Evolutionary conservation across 805 yeast species (phyloP), one percentile per base, ranked within the genome.

Genomic region (Brettanomyces nanus): DNA sequence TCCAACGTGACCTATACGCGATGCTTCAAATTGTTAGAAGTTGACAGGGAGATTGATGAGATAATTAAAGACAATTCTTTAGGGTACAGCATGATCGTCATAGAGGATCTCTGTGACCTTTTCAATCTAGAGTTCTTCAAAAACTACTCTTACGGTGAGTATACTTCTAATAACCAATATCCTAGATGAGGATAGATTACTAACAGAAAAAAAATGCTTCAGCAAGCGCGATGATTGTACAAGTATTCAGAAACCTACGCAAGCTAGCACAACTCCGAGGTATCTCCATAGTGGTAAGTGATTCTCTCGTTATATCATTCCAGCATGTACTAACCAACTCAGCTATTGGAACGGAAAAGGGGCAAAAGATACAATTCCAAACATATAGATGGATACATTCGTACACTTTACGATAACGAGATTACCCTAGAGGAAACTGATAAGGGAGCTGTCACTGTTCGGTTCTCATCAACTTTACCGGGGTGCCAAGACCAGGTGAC

Each of bases 21-120:
- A 20, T 46, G 51, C 33, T 43, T 44, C 28, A 39, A 35, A 13
- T 28, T 53, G 14, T 33, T 32, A 5, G 35, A 46, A 6, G 27
- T 51, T 13, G 11, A 32, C n/a, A 26, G 31, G 7, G 48, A 46
- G 17, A 37, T 44, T 6, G 38, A 41, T 4, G 26, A 7, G 6
- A 17, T 38, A 3, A 13, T 13, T 13, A 28, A 17, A 4, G 14
- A 22, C 26, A 21, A 33, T 13, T 14, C 19, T 11, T 36, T 32
- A 7, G 17, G 19, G 9, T 35, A 19, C 26, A 43, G 44, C 19
- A 31, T 49, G 13, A 21, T 55, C 11, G 48, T 58, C 3, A 40
- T 58, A 13, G 58, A 57, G 39, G 61, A 58, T 31, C 33, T 58
- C 5, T 45, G 45, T 15, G 54, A 45, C 18, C 35, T 51, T n/a